phyloP scores from a whole-genome alignment of 768 basidiomycete species.

The Epithele typhae region DNA sequence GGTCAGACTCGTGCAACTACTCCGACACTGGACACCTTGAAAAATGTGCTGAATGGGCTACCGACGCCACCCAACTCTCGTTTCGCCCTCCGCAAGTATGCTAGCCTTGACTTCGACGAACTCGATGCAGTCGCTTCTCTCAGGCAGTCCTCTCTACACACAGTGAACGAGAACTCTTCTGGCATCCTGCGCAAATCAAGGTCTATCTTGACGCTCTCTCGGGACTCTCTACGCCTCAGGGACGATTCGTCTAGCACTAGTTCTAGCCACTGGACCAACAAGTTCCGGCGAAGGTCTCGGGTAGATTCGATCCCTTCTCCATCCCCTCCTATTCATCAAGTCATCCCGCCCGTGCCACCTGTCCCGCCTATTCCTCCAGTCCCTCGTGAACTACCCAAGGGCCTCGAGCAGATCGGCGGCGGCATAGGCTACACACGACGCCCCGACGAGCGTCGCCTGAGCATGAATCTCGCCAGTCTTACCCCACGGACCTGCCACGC shows the following conservation, averaged over 20 bases:
- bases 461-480: slow-evolving; percentile 11
- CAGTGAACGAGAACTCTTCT: neutral
- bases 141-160: no score
- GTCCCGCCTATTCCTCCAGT: slow-evolving; percentile 24
- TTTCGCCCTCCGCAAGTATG: slow-evolving; percentile 22
- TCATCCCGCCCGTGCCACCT: slow-evolving; percentile 22
- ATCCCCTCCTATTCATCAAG: slow-evolving; percentile 6
- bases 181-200: slow-evolving; percentile 12
- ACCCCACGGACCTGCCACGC: slow-evolving; percentile 19
- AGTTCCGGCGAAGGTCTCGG: slow-evolving; percentile 34
- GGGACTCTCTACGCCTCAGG: slow-evolving; percentile 24
- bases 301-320: no score
- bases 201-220: slow-evolving; percentile 25
- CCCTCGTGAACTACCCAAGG: slow-evolving; percentile 35
- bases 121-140: no score
- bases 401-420: slow-evolving; percentile 27
- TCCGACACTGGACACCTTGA: no score
- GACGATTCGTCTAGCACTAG: slow-evolving; percentile 14
- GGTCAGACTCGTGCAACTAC: no score
- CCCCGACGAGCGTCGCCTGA: slow-evolving; percentile 7
- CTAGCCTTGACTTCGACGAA: slow-evolving; percentile 26
- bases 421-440: slow-evolving; percentile 30
- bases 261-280: slow-evolving; percentile 29
- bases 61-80: slow-evolving; percentile 4
- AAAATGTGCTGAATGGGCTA: no score